A percentile compares a stretch with the other conserved stretches of the same genome.
These are phyloP conservation scores for Talaromyces amestolkiae DNA, from an alignment of 2,329 filamentous ascomycete species.

Conservation along the genomic window DNA sequence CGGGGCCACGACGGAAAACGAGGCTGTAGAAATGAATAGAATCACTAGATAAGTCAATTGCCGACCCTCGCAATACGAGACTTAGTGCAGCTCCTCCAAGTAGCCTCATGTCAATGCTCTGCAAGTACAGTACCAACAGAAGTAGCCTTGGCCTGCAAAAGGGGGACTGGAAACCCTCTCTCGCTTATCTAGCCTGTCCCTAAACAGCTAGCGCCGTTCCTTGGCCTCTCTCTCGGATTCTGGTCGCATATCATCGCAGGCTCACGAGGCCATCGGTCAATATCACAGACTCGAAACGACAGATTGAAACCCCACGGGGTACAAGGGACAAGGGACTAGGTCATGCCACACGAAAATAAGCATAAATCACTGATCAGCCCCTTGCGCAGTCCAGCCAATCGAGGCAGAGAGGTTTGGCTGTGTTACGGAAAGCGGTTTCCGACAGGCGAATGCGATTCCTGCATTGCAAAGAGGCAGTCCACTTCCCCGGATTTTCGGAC, in stretches of 20 bases:
- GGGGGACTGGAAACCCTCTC: background rate
- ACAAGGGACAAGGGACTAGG: background rate
- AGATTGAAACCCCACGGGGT: conserved; percentile 5
- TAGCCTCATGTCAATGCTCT: background rate
- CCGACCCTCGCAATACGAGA: background rate
- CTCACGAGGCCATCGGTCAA: background rate
- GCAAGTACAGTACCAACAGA: background rate
- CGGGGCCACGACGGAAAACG: background rate
- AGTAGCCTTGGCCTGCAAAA: background rate
- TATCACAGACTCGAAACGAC: no score
- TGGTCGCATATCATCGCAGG: background rate
- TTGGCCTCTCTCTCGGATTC: background rate
- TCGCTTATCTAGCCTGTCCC: background rate
- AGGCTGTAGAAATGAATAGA: background rate
- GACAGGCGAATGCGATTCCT: background rate
- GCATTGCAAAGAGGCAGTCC: background rate
- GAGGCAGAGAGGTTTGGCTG: background rate
- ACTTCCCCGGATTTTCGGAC: conserved; percentile 5
- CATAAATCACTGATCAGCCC: background rate
- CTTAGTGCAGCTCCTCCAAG: background rate
- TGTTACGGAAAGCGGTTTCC: conserved; percentile 18
- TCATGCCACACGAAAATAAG: background rate
- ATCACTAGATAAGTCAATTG: background rate
- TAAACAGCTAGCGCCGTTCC: background rate
- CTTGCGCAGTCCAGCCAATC: background rate